phyloP scores from a whole-genome alignment of 139 green algal genomes.

The Chlamydomonas sp. region DNA sequence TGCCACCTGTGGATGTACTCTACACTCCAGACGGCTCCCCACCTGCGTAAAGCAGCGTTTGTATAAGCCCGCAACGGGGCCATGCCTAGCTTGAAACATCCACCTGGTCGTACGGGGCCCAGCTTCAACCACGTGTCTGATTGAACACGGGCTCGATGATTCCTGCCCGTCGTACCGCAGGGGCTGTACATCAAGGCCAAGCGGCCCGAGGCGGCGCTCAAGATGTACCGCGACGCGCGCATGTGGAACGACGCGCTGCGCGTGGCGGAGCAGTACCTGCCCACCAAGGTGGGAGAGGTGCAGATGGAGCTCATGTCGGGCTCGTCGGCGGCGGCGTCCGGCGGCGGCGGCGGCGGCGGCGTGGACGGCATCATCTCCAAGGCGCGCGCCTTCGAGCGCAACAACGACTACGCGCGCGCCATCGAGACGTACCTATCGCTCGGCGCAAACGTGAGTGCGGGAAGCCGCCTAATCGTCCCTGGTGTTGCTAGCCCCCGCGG shows the following conservation, averaged over 20 bases:
- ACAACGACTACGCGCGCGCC: conserved; percentile 74
- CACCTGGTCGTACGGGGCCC: too few species aligned
- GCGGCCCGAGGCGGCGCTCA: conserved; percentile 75
- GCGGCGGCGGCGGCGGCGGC: not conserved
- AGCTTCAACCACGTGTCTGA: too few species aligned
- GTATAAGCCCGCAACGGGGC: too few species aligned
- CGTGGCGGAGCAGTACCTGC: conserved; percentile 83
- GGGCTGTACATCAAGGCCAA: conserved; percentile 76
- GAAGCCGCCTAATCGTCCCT: not conserved
- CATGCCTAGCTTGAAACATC: too few species aligned
- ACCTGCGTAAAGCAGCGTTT: too few species aligned
- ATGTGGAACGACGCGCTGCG: conserved; percentile 86
- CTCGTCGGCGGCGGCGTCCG: not conserved
- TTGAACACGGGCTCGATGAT: too few species aligned
- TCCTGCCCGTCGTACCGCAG: not conserved
- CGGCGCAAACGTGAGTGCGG: conserved; percentile 10
- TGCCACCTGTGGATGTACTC: too few species aligned
- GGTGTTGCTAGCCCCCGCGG: too few species aligned
- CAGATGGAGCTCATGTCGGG: conserved; percentile 53
- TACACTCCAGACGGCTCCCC: too few species aligned
- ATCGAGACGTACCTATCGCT: conserved; percentile 86
- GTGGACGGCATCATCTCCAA: conserved; percentile 53
- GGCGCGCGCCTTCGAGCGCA: conserved; percentile 64
- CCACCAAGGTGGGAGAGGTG: conserved; percentile 65
- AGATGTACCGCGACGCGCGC: conserved; percentile 77